Evolutionary conservation across 2,329 filamentous ascomycete species (phyloP).

Genomic region (Neophaeococcomyces aloes): DNA sequence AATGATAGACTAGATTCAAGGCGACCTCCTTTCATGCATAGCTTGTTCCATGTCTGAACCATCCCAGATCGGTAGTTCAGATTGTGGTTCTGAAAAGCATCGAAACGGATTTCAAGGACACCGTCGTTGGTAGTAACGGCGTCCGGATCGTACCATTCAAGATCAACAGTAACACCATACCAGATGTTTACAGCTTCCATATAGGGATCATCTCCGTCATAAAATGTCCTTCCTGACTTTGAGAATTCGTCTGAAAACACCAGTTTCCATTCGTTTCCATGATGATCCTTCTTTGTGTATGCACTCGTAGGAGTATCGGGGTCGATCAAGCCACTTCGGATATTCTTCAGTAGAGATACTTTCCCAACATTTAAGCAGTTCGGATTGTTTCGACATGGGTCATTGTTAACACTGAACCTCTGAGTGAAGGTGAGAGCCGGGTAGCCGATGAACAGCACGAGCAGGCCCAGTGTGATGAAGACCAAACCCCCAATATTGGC

Average conservation of each 20-base stretch:
- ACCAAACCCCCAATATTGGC: constrained; percentile 54
- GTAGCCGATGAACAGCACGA: constrained; percentile 59
- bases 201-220: constrained; percentile 58
- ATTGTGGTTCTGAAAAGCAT: constrained; percentile 54
- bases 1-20: constrained; percentile 61
- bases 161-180: constrained; percentile 61
- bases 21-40: constrained; percentile 62
- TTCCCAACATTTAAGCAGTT: constrained; percentile 43
- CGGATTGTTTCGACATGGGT: constrained; percentile 30
- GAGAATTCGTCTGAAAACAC: constrained; percentile 69
- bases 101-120: constrained; percentile 53
- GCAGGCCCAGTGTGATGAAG: constrained; percentile 49
- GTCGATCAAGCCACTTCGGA: constrained; percentile 53
- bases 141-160: constrained; percentile 64
- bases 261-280: constrained; percentile 53
- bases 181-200: constrained; percentile 59
- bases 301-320: constrained; percentile 54
- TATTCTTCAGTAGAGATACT: constrained; percentile 47
- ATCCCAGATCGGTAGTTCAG: constrained; percentile 62
- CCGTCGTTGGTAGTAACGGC: constrained; percentile 53
- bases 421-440: constrained; percentile 54
- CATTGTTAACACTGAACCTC: constrained; percentile 28
- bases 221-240: constrained; percentile 56
- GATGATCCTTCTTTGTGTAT: constrained; percentile 44
- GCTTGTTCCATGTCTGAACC: constrained; percentile 63